These are phyloP conservation scores for Monosporozyma servazzii DNA, from an alignment of 805 yeast species.

Conservation along the genomic window DNA sequence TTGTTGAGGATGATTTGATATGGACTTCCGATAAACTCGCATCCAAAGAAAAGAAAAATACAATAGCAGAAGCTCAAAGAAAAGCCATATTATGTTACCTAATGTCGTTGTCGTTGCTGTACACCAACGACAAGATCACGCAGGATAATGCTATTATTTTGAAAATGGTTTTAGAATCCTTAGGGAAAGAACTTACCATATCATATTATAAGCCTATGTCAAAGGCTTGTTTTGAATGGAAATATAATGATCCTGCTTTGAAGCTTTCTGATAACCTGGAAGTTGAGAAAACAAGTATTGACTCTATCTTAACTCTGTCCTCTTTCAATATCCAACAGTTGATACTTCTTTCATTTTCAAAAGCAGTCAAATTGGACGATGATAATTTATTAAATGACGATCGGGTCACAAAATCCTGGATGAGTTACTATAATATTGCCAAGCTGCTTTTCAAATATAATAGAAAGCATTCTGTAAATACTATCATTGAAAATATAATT, in stretches of 20 bases:
- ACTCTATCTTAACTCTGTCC: constrained; percentile 14
- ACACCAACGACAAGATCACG: neutral
- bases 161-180: constrained; percentile 11
- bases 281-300: constrained; percentile 7
- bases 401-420: constrained; percentile 42
- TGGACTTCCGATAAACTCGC: constrained; percentile 85
- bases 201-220: constrained; percentile 58
- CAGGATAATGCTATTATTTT: constrained; percentile 14
- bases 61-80: constrained; percentile 57
- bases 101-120: constrained; percentile 41
- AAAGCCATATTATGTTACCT: constrained; percentile 63
- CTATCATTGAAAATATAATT: constrained; percentile 27
- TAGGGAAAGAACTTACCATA: constrained; percentile 33
- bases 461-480: constrained; percentile 10
- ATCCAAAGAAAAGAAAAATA: constrained; percentile 46
- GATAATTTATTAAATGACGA: neutral
- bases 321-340: constrained; percentile 25
- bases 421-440: constrained; percentile 44
- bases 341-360: constrained; percentile 18
- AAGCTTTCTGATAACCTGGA: constrained; percentile 14
- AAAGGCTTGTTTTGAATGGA: constrained; percentile 42
- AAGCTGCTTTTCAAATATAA: constrained; percentile 49
- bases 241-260: constrained; percentile 9
- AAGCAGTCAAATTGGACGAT: constrained; percentile 8
- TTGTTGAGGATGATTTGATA: constrained; percentile 83